A percentile compares a stretch with the other conserved stretches of the same genome.
Conservation (phyloP, 176 grass and related monocot species). For the Ananas comosus region DNA sequence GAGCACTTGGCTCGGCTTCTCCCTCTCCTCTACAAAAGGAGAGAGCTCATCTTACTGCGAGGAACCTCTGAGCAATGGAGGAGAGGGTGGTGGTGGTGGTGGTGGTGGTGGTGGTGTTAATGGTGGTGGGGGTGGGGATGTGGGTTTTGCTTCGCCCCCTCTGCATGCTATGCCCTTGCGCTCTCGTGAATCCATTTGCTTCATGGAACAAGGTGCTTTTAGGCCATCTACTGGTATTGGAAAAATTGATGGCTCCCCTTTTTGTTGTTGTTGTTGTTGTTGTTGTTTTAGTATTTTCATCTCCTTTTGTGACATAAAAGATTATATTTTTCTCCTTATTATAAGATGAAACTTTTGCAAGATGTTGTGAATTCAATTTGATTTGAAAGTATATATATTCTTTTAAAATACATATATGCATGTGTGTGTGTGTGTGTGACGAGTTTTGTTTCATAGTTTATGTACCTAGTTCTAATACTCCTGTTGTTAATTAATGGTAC, state of each 20-base stretch:
- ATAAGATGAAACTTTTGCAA: too few species aligned
- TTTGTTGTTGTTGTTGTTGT: too few species aligned
- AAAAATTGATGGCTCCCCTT: background rate
- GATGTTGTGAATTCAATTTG: too few species aligned
- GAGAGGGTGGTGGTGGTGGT: constrained; percentile 6
- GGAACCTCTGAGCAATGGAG: background rate
- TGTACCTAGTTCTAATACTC: too few species aligned
- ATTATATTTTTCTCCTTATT: too few species aligned
- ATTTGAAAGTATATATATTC: too few species aligned
- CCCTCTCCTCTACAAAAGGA: constrained; percentile 31
- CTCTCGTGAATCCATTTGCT: constrained; percentile 24
- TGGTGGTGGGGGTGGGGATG: constrained; percentile 19
- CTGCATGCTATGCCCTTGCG: constrained; percentile 27
- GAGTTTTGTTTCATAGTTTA: too few species aligned
- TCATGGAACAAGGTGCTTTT: constrained; percentile 19
- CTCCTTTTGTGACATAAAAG: background rate
- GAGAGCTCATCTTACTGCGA: constrained; percentile 9
- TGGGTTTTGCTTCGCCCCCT: constrained; percentile 30
- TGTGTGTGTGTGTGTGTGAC: too few species aligned
- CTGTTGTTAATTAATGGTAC: too few species aligned
- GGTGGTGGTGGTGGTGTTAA: constrained; percentile 17
- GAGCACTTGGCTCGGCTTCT: constrained; percentile 66
- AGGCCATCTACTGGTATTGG: constrained; percentile 16
- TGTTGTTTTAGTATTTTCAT: background rate
- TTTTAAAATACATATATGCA: too few species aligned